Conservation (phyloP, 768 basidiomycete species). For the Porphyrellus cyaneotinctus region DNA sequence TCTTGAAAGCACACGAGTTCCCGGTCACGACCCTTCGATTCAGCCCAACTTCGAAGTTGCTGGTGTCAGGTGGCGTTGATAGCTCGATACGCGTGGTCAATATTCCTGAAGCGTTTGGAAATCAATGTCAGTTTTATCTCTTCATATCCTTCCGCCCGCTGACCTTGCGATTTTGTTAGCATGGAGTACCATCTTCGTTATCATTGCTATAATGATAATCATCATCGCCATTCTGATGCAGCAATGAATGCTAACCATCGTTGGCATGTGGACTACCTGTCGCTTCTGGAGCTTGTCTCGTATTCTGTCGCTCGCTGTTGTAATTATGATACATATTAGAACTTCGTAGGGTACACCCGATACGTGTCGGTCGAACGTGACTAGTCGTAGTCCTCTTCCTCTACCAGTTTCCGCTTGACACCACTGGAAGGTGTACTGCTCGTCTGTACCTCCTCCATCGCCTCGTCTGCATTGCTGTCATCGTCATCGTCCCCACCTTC, state of each 20-base stretch:
- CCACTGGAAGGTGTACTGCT: conserved; percentile 56
- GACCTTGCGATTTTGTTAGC: conserved; percentile 32
- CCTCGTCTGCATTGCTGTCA: conserved; percentile 50
- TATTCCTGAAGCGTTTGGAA: conserved; percentile 56
- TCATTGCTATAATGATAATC: conserved; percentile 41
- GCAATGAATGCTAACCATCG: conserved; percentile 9
- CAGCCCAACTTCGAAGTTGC: conserved; percentile 72
- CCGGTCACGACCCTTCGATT: conserved; percentile 88
- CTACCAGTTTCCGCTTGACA: conserved; percentile 73
- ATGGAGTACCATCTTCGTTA: conserved; percentile 38
- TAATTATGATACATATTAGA: conserved; percentile 33
- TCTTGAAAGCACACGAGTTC: conserved; percentile 93
- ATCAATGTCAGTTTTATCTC: conserved; percentile 46
- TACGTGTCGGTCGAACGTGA: background rate
- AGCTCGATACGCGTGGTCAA: conserved; percentile 76
- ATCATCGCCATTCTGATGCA: conserved; percentile 42
- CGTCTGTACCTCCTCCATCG: conserved; percentile 71
- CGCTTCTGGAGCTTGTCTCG: background rate
- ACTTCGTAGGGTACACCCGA: conserved; percentile 11
- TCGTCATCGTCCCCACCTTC: conserved; percentile 76
- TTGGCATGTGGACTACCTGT: background rate
- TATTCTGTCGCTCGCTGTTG: conserved; percentile 5
- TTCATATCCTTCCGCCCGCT: conserved; percentile 21
- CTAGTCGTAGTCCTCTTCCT: conserved; percentile 85
- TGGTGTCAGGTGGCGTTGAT: conserved; percentile 90